A percentile compares a stretch with the other conserved stretches of the same genome.
Evolutionary conservation across 192 early-diverging fungal species (phyloP).

Genomic region (Coemansia sp.): DNA sequence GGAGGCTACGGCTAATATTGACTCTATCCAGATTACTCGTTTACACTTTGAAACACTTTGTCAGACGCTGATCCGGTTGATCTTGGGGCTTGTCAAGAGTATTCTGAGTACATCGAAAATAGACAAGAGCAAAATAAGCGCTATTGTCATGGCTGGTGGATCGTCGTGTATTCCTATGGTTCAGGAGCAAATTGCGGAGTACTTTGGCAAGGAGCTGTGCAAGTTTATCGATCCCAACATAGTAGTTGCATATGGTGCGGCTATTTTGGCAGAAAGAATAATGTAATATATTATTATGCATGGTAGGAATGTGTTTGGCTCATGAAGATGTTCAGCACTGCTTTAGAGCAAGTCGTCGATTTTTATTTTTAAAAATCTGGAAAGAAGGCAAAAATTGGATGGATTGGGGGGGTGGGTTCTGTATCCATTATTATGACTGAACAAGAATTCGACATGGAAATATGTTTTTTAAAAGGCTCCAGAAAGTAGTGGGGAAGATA

Average conservation of each 20-base stretch:
- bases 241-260: slow-evolving; percentile 97
- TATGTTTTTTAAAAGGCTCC: no score
- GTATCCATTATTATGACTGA: no score
- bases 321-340: no score
- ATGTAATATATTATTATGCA: no score
- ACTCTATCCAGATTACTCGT: slow-evolving; percentile 96
- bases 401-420: no score
- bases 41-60: slow-evolving; percentile 98
- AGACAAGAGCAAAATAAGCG: slow-evolving; percentile 84
- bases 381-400: no score
- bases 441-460: no score
- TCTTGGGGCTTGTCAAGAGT: slow-evolving; percentile 93
- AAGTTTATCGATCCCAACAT: slow-evolving; percentile 98
- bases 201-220: slow-evolving; percentile 98
- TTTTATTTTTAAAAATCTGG: no score
- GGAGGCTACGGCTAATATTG: slow-evolving; percentile 91
- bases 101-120: slow-evolving; percentile 93
- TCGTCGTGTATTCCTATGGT: slow-evolving; percentile 99
- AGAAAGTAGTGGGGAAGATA: no score
- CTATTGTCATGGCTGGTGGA: slow-evolving; percentile 96
- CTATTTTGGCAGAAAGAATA: slow-evolving; percentile 57
- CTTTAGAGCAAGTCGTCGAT: no score
- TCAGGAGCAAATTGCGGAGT: slow-evolving; percentile 94
- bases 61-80: slow-evolving; percentile 90
- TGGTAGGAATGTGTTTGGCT: no score